Base-by-base conservation (phyloP, 2,329 filamentous ascomycete species). In the Zymoseptoria brevis region DNA sequence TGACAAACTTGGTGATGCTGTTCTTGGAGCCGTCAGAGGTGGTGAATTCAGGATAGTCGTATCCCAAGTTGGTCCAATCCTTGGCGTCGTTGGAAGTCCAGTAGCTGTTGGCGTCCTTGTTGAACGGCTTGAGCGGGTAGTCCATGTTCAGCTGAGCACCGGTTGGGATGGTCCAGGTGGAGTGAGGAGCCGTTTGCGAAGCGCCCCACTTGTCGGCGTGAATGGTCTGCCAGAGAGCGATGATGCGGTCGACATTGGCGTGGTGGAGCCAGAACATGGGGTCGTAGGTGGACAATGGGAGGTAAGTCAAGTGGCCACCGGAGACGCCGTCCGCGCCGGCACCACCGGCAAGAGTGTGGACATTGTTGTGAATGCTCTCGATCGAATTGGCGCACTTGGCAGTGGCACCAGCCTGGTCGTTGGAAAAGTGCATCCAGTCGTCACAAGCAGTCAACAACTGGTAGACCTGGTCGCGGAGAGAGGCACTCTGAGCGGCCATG, bases 211-310 rank as follows among this genome's bases (percentile, higher is more conserved):
- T 82, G 21, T 83, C 75, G 0, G 87, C 87, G 64, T 93, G 82
- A n/a, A 93, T 73, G 0, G 80, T 77, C 75, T 93, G 88, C 88
- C 88, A 94, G 62, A 94, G 81, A 26, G 88, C 83, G 62, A 90
- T 83, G 41, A 88, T 74, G 3, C 89, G 83, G 69, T 94, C 89
- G 8, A 90, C 81, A 72, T 88, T 90, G 63, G 62, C 62, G 67
- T 93, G 89, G 67, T 92, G 88, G 7, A 92, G 75, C 74, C 87
- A 88, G 73, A 92, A 91, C 13, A 89, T 75, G 0, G 90, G 89
- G 68, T 94, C 89, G 69, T 90, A 94, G 0, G 87, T 81, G 1
- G 88, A 41, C 21, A 88, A 66, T 87, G 86, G n/a, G 83, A 85
- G 83, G 72, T 83, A 87, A 52, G 81, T 83, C 82, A 88, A 87